Conservation (phyloP, 2,329 filamentous ascomycete genomes). For the Fusarium nanum region DNA sequence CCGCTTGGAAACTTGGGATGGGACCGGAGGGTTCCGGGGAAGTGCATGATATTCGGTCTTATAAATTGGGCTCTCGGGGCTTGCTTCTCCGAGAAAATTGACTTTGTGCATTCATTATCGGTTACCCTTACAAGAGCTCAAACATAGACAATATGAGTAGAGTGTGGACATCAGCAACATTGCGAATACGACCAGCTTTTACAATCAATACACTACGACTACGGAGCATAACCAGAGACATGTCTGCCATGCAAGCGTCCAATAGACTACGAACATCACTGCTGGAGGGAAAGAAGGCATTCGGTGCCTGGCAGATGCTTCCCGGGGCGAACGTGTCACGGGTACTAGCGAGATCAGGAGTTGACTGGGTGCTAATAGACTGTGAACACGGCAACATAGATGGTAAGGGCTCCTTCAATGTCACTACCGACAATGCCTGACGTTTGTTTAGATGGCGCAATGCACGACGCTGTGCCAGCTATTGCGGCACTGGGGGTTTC, state of each 20-base stretch:
- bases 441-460: slow-evolving; percentile 54
- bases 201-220: slow-evolving; percentile 16
- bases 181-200: slow-evolving; percentile 33
- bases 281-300: slow-evolving; percentile 59
- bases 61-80: slow-evolving; percentile 11
- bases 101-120: slow-evolving; percentile 8
- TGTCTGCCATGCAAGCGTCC: slow-evolving; percentile 55
- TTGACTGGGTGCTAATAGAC: slow-evolving; percentile 74
- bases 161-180: slow-evolving; percentile 21
- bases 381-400: slow-evolving; percentile 66
- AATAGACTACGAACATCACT: slow-evolving; percentile 65
- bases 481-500: slow-evolving; percentile 60
- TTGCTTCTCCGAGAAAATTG: neutral
- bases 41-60: slow-evolving; percentile 3
- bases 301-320: slow-evolving; percentile 73
- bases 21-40: slow-evolving; percentile 1
- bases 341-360: slow-evolving; percentile 68
- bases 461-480: slow-evolving; percentile 66
- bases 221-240: slow-evolving; percentile 14
- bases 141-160: slow-evolving; percentile 32
- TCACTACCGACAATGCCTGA: neutral
- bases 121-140: neutral
- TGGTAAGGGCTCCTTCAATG: slow-evolving; percentile 47
- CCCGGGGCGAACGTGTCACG: slow-evolving; percentile 70
- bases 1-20: slow-evolving; percentile 14